Percentiles rank a stretch among this genome's conserved stretches.
phyloP scores from a whole-genome alignment of 179 eudicot species.

The Beta corolliflora region DNA sequence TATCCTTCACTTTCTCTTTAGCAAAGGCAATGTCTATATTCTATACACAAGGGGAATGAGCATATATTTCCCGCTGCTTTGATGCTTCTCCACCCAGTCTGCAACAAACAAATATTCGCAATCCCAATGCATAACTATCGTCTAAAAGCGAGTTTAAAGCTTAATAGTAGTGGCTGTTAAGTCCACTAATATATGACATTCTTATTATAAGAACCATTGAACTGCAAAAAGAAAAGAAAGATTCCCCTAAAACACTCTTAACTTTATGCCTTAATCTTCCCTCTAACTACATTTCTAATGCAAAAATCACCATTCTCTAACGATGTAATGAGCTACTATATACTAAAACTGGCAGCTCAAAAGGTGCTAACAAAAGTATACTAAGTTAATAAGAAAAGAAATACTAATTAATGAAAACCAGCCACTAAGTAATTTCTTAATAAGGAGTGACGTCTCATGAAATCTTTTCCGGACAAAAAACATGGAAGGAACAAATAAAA shows the following conservation, averaged over 20 bases:
- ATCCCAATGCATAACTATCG: slow-evolving; percentile 9
- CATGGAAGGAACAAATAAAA: no score
- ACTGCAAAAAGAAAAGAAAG: background rate
- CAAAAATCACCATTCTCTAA: background rate
- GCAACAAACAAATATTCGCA: slow-evolving; percentile 20
- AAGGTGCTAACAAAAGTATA: background rate
- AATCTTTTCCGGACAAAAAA: background rate
- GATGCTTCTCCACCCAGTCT: slow-evolving; percentile 4
- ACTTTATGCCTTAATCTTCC: background rate
- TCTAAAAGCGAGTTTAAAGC: background rate
- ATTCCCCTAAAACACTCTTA: slow-evolving; percentile 8
- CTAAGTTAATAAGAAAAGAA: background rate
- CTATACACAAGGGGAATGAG: background rate
- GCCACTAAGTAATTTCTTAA: background rate
- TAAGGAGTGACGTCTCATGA: background rate
- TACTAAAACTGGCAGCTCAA: background rate
- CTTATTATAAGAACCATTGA: background rate
- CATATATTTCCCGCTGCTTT: slow-evolving; percentile 6
- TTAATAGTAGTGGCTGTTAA: background rate
- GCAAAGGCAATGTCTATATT: slow-evolving; percentile 15
- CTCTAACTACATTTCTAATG: background rate
- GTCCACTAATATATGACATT: background rate
- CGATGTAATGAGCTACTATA: background rate
- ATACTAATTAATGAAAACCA: background rate
- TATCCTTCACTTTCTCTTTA: slow-evolving; percentile 32